phyloP scores from a whole-genome alignment of 257 asterid species.

The Ilex aquifolium region DNA sequence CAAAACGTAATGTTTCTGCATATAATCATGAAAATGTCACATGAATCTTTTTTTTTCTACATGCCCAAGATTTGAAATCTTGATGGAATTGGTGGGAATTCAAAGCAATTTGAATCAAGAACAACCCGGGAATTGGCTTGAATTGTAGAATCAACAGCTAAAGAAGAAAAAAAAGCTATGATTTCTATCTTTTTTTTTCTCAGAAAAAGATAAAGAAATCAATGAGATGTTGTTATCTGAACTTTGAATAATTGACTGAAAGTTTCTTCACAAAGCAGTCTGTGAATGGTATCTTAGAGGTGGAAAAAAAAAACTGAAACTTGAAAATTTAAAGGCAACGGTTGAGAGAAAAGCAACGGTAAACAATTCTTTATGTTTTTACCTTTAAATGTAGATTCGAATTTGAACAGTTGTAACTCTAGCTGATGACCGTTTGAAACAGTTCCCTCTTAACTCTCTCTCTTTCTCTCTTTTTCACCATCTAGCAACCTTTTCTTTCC shows the following conservation, averaged over 20 bases:
- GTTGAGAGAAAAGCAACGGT: slow-evolving; percentile 50
- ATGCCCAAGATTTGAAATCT: background rate
- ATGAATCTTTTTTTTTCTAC: no score
- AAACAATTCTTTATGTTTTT: slow-evolving; percentile 15
- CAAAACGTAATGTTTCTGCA: background rate
- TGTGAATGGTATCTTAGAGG: background rate
- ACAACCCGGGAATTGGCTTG: no score
- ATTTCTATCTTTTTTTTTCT: slow-evolving; percentile 1
- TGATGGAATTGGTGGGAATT: background rate
- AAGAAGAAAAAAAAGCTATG: background rate
- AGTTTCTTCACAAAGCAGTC: slow-evolving; percentile 14
- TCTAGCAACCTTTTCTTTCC: slow-evolving; percentile 16
- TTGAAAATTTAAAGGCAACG: slow-evolving; percentile 11
- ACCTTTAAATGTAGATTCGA: slow-evolving; percentile 52
- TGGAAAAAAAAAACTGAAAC: background rate
- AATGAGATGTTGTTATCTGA: slow-evolving; percentile 21
- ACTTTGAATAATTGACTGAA: slow-evolving; percentile 29
- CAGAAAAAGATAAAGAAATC: slow-evolving; percentile 28
- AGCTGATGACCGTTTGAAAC: slow-evolving; percentile 34
- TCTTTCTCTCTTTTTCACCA: slow-evolving; percentile 7
- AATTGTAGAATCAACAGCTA: no score
- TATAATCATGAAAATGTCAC: background rate
- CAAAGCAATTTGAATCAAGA: no score
- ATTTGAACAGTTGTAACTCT: slow-evolving; percentile 51
- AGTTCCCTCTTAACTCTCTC: slow-evolving; percentile 27